Evolutionary conservation across 306 rosid genomes (phyloP), one percentile per base, ranked within the genome.

Genomic region (Leucaena leucocephala): DNA sequence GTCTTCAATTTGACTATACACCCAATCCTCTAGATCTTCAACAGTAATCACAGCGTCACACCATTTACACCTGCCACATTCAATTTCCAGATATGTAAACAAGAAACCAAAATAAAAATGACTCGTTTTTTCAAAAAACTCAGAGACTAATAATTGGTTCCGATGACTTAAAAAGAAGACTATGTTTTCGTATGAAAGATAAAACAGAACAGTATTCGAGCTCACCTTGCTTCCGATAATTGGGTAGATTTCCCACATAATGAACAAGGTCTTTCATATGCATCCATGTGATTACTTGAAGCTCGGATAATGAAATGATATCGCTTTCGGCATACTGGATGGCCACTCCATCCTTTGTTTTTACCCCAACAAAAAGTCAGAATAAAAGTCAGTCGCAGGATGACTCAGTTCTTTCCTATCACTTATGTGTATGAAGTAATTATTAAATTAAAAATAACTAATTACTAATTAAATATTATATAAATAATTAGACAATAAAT

Each of bases 21-120:
- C 84, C 90, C 87, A 87, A 8, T 89, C 91, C 61, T 87, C 96
- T 8, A 86, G 62, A 71, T 83, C 90, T 69, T 82, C 90, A 35
- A 57, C 81, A 0, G 87, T 80, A 22, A 83, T 78, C 10, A 11
- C 40, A 50, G 27, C 4, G 44, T 79, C 69, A 46, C 89, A 83
- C 14, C 78, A 65, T 40, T 79, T 83, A 19, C 89, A 86, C 83
- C 87, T 86, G 75, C 55, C 33, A 67, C 0, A 6, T 44, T 22
- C 36, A 39, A 76, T 7, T 90, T 21, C 59, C 81, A 52, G 76
- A 84, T 17, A 13, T 13, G 19, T 50, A 19, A 54, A 17, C 33
- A 54, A n/a, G 16, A 0, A 61, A 3, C 0, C 16, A 27, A 11
- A 59, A 6, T 9, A 7, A 8, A 43, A 43, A 43, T 2, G 46